Base-by-base conservation (phyloP, 148 eudicot species). In the Chenopodium quinoa region DNA sequence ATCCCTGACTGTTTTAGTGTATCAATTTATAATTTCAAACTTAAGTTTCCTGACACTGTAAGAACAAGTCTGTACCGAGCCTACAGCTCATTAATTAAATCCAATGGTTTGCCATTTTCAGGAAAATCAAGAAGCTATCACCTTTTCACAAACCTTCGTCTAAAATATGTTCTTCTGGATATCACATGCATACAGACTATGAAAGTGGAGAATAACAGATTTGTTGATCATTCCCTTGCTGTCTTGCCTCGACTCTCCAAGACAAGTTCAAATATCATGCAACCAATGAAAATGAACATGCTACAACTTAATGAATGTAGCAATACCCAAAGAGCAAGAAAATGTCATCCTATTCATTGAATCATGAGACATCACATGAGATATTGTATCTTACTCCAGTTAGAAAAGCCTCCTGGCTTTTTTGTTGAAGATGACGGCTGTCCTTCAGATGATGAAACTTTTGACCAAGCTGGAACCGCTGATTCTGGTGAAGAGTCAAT, bases 401-500 rank as follows among this genome's bases (percentile, higher is more conserved):
- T 82, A 75, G 90, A 82, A 80, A 91, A 89, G 73, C 91, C 93
- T 78, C 84, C 86, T 84, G 73, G 81, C 76, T 85, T 90, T 62
- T 91, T 76, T 71, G 86, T 79, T 19, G 96, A 91, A 54, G 98
- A 79, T 25, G 93, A 90, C 47, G 92, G 89, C 71, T 88, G 86
- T 71, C 86, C 85, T 37, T 75, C 85, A 16, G 79, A 78, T 46
- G 80, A 76, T 79, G 83, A 84, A 46, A 65, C 90, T 73, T 83
- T 79, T 47, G 93, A 83, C 79, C 94, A 83, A 47, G 91, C 85
- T 29, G 91, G 83, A 29, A 75, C 88, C 72, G 89, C 68, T n/a
- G 91, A 78, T 75, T 94, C 79, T 62, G 88, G 87, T 47, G 91
- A 85, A 80, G 80, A 85, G 72, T 88, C 91, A 68, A 92, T 13